A percentile compares a stretch with the other conserved stretches of the same genome.
phyloP scores from a whole-genome alignment of 108 stramenopile genomes.

The Skeletonema costatum region DNA sequence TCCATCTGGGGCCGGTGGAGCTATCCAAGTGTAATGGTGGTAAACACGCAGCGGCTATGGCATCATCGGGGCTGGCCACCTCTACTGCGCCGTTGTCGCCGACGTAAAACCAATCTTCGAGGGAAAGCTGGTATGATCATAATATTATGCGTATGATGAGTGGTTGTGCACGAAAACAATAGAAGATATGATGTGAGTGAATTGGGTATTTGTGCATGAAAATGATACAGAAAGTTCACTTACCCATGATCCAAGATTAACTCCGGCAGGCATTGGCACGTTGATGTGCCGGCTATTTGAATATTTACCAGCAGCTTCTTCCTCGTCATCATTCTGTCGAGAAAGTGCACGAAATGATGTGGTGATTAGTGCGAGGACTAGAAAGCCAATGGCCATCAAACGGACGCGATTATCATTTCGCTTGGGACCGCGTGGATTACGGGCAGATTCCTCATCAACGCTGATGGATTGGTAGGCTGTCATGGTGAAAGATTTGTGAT shows the following conservation, averaged over 20 bases:
- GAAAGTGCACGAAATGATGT: background rate
- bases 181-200: too few relatives aligned
- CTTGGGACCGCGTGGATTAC: background rate
- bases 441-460: constrained; percentile 9
- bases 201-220: too few relatives aligned
- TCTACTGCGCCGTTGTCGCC: constrained; percentile 65
- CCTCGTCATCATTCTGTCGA: background rate
- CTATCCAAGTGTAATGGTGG: constrained; percentile 65
- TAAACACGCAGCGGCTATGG: constrained; percentile 56
- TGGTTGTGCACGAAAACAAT: too few relatives aligned
- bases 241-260: constrained; percentile 73
- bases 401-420: background rate
- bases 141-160: too few relatives aligned
- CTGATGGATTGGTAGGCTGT: constrained; percentile 33
- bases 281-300: background rate
- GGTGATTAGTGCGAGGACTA: background rate
- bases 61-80: constrained; percentile 65
- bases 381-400: background rate
- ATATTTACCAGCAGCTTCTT: background rate
- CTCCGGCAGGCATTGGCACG: constrained; percentile 59
- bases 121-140: constrained; percentile 31
- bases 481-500: constrained; percentile 4
- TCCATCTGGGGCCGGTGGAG: constrained; percentile 66
- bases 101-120: constrained; percentile 85
- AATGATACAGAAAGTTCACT: too few relatives aligned